A percentile compares a stretch with the other conserved stretches of the same genome.
Evolutionary conservation across 805 yeast genomes (phyloP).

Genomic region (Cyberlindnera samutprakarnensis): DNA sequence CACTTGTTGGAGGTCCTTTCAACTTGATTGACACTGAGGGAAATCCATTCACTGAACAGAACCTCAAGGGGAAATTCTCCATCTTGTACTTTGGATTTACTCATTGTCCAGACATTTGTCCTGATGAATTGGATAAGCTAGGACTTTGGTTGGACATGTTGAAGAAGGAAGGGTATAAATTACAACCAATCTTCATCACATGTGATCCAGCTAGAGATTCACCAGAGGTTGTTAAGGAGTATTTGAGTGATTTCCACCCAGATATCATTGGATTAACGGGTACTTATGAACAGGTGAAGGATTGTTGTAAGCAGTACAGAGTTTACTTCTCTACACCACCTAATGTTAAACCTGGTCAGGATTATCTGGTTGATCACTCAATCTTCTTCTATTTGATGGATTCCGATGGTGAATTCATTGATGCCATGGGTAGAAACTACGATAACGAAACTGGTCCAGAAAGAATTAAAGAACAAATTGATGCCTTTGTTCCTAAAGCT

Average conservation of each 20-base stretch:
- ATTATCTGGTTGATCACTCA: constrained; percentile 94
- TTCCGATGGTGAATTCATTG: constrained; percentile 94
- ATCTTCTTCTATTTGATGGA: constrained; percentile 97
- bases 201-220: constrained; percentile 96
- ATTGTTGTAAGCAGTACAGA: constrained; percentile 80
- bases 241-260: constrained; percentile 84
- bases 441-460: constrained; percentile 71
- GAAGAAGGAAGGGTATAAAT: constrained; percentile 45
- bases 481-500: constrained; percentile 64
- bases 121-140: constrained; percentile 92
- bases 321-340: constrained; percentile 98
- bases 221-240: constrained; percentile 77
- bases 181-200: constrained; percentile 88
- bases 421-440: constrained; percentile 88
- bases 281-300: constrained; percentile 74
- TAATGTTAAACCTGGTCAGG: constrained; percentile 90
- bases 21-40: constrained; percentile 64
- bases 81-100: constrained; percentile 94
- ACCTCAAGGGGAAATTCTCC: constrained; percentile 72
- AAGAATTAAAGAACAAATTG: constrained; percentile 69
- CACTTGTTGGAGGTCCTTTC: constrained; percentile 90
- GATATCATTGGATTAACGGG: constrained; percentile 90
- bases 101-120: constrained; percentile 97
- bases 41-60: constrained; percentile 64
- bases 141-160: constrained; percentile 59